Base-by-base conservation (phyloP, 2,329 filamentous ascomycete species). In the Lecanicillium sp. region DNA sequence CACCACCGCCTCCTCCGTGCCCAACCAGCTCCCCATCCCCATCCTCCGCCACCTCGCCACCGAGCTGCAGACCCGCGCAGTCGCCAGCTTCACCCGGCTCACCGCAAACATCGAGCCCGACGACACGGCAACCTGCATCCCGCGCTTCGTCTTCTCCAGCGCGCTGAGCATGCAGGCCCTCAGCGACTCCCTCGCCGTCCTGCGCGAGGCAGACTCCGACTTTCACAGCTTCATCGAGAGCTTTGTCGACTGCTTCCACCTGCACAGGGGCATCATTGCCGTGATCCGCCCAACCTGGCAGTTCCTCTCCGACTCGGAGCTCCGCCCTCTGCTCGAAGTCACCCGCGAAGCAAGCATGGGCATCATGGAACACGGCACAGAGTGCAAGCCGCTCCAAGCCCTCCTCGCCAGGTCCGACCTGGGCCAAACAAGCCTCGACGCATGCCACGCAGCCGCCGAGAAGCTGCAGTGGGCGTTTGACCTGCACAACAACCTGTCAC, bases 161-260 rank as follows among this genome's bases (percentile, higher is more conserved):
- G 42, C 63, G 5, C 48, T 70, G 1, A 64, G 67, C 29, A 55
- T 71, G 6, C 68, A 73, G 37, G 59, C 65, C 29, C 58, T 75
- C 4, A 68, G 63, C 46, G 69, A 75, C 38, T 63, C 63, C 3
- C 54, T 73, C 2, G 46, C 50, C 2, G 52, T 63, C 12, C 50
- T 63, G 35, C 34, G 44, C 25, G 58, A 62, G 42, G 59, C 59
- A 34, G 47, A 58, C 39, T 53, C 57, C 29, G 33, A 43, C 33
- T 43, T 43, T 14, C 32, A 39, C 37, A 33, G 32, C 33, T 43
- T 43, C 41, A 43, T 43, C 36, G 41, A 43, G 29, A 29, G 28
- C 14, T 43, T 43, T 29, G 41, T 39, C 16, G 41, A 43, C 33
- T 43, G 41, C 37, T 38, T 43, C 33, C 38, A 43, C 36, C 41